Conservation (phyloP, 768 basidiomycete genomes). For the Suillus subluteus region DNA sequence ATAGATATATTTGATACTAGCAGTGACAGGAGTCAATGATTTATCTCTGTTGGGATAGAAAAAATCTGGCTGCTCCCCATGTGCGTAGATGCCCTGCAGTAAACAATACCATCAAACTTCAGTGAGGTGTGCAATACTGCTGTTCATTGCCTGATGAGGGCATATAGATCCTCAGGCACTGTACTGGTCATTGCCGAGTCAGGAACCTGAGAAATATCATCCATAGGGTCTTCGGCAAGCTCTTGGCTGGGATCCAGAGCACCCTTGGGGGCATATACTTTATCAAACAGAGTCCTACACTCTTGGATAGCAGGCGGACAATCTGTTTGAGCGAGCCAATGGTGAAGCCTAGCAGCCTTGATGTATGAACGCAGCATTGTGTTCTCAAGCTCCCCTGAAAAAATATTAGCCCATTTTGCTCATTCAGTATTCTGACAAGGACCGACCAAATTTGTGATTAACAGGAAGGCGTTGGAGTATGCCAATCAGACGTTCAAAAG, state of each 20-base stretch:
- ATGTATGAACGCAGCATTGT: constrained; percentile 20
- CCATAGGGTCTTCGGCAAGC: not conserved
- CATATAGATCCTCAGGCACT: not conserved
- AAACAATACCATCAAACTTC: not conserved
- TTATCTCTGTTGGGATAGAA: too few species aligned
- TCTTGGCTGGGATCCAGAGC: fast-evolving
- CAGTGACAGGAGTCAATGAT: too few species aligned
- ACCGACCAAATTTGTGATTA: constrained; percentile 35
- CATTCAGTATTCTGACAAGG: constrained; percentile 15
- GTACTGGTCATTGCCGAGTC: not conserved
- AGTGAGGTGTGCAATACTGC: not conserved
- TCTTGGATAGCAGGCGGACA: constrained; percentile 15
- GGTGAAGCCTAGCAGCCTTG: constrained; percentile 15
- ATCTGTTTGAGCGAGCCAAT: constrained; percentile 13
- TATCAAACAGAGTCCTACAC: constrained; percentile 12
- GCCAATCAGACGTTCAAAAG: constrained; percentile 41
- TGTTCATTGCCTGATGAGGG: not conserved
- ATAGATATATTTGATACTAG: too few species aligned
- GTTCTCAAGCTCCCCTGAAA: constrained; percentile 14
- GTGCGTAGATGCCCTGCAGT: not conserved
- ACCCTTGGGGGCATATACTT: not conserved
- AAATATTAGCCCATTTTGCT: not conserved
- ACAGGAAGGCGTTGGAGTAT: constrained; percentile 36
- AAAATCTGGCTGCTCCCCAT: not conserved
- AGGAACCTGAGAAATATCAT: not conserved